phyloP scores from a whole-genome alignment of 2,329 filamentous ascomycete species.

The Exophiala sideris region DNA sequence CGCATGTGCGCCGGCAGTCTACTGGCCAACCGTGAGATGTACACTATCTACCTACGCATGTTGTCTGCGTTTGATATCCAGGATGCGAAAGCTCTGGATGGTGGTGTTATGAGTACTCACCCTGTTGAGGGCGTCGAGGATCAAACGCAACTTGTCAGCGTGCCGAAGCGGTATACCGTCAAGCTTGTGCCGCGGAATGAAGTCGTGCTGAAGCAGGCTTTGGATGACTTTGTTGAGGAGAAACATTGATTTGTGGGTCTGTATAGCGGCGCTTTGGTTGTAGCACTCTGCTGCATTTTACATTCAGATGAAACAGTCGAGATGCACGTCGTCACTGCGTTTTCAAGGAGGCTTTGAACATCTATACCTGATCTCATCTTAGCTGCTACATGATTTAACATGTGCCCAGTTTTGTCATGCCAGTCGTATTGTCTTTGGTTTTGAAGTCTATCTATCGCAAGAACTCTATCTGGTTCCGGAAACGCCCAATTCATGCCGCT shows the following conservation, averaged over 20 bases:
- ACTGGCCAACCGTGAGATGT: conserved; percentile 63
- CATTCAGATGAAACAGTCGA: no score
- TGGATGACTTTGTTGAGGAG: conserved; percentile 31
- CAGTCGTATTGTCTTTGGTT: no score
- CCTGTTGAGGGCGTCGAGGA: conserved; percentile 59
- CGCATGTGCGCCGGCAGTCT: conserved; percentile 65
- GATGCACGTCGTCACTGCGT: no score
- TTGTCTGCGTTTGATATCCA: conserved; percentile 60
- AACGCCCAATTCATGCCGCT: not conserved
- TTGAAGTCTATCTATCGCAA: no score
- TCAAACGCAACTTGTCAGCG: conserved; percentile 60
- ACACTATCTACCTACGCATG: conserved; percentile 61
- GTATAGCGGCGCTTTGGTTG: no score
- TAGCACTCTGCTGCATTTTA: no score
- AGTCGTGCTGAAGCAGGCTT: conserved; percentile 41
- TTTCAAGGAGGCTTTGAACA: not conserved
- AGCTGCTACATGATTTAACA: not conserved
- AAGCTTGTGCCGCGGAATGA: conserved; percentile 56
- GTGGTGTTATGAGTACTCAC: conserved; percentile 40
- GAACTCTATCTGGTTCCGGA: no score
- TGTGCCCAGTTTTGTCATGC: not conserved
- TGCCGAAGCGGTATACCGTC: conserved; percentile 58
- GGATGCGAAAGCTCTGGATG: conserved; percentile 52
- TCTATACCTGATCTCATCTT: not conserved
- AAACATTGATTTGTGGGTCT: conserved; percentile 4